phyloP scores from a whole-genome alignment of 129 eudicot genomes.

The Mikania micrantha region DNA sequence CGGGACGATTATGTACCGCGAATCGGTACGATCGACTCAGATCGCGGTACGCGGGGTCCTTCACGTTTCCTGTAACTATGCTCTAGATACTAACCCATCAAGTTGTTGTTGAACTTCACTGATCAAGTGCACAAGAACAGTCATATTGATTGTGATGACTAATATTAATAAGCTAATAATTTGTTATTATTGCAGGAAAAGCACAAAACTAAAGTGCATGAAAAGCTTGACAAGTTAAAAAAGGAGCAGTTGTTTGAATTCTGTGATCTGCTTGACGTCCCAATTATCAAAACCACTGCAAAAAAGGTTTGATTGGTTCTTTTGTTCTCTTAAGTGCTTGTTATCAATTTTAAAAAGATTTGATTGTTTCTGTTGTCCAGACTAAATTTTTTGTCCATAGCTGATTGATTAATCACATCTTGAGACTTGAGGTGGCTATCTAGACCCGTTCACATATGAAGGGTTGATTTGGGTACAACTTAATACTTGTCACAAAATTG shows the following conservation, averaged over 20 bases:
- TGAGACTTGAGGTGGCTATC: not conserved
- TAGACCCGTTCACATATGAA: not conserved
- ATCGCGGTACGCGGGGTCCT: too few species aligned
- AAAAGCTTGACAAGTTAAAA: constrained; percentile 70
- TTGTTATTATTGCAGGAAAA: constrained; percentile 56
- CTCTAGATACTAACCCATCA: not conserved
- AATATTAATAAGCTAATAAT: not conserved
- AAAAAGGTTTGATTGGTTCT: constrained; percentile 59
- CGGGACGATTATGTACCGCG: too few species aligned
- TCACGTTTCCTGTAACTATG: too few species aligned
- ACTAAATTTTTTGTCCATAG: not conserved
- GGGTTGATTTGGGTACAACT: not conserved
- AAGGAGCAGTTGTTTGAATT: constrained; percentile 80
- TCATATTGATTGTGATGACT: not conserved
- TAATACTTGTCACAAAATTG: not conserved
- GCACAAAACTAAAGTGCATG: constrained; percentile 69
- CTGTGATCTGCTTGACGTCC: constrained; percentile 80
- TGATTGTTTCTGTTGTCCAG: not conserved
- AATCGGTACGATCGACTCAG: too few species aligned
- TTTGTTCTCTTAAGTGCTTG: not conserved
- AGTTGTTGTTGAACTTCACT: not conserved
- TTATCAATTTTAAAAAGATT: not conserved
- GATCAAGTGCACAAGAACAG: not conserved
- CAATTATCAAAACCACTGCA: constrained; percentile 46
- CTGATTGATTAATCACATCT: not conserved